These are phyloP conservation scores for Daldinia caldariorum DNA, from an alignment of 495 filamentous ascomycete genomes.

Conservation along the genomic window DNA sequence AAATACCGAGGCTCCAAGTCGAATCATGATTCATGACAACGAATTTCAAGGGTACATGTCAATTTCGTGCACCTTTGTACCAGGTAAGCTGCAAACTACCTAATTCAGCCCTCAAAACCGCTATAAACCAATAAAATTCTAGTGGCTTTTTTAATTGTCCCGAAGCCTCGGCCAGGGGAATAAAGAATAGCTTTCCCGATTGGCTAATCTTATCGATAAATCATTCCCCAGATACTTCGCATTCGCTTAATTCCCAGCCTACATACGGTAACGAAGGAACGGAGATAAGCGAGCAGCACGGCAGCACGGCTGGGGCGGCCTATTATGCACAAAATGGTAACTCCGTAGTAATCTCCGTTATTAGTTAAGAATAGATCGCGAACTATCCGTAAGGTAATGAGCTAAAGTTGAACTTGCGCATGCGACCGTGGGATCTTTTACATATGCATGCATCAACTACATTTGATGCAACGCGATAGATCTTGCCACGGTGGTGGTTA, in stretches of 20 bases:
- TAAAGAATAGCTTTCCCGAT: not conserved
- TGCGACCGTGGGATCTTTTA: no score
- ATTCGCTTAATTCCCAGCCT: not conserved
- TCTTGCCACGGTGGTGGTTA: no score
- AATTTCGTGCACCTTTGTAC: not conserved
- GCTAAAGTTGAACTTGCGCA: no score
- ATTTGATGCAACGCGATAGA: no score
- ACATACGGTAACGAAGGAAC: no score
- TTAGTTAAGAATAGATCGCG: no score
- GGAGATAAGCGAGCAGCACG: no score
- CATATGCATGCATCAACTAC: no score
- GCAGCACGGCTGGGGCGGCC: no score
- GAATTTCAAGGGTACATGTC: not conserved
- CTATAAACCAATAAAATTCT: not conserved
- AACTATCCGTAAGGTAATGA: no score
- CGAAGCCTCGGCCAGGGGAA: not conserved
- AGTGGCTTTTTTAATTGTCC: not conserved
- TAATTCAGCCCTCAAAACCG: not conserved
- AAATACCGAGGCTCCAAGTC: not conserved
- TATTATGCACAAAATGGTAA: no score
- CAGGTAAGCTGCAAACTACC: not conserved
- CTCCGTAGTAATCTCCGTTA: no score
- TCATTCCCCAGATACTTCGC: not conserved
- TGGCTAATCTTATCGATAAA: not conserved
- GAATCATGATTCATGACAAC: not conserved